Conservation (phyloP, 768 basidiomycete species). For the Trametes gibbosa region DNA sequence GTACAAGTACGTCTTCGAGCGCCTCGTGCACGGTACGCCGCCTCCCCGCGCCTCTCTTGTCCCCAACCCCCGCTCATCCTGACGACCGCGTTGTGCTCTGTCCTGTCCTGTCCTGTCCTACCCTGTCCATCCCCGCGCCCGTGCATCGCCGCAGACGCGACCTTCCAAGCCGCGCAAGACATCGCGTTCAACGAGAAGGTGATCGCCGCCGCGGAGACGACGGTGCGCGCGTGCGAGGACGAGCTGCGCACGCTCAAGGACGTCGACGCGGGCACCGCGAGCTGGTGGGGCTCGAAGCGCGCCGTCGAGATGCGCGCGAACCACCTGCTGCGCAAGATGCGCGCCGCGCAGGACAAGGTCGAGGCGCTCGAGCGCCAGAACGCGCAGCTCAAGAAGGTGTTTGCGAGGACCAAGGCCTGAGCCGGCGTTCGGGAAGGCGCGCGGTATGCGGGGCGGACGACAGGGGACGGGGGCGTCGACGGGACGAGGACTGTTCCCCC, state of each 20-base stretch:
- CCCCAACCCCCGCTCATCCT: too few relatives aligned
- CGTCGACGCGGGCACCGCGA: constrained; percentile 52
- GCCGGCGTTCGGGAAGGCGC: not conserved
- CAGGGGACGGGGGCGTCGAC: not conserved
- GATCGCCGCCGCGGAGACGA: constrained; percentile 53
- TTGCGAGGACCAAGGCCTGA: constrained; percentile 8
- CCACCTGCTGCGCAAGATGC: constrained; percentile 76
- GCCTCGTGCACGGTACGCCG: constrained; percentile 67
- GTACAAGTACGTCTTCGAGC: constrained; percentile 79
- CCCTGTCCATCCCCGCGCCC: too few relatives aligned
- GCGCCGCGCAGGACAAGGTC: constrained; percentile 62
- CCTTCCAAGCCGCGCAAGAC: constrained; percentile 81
- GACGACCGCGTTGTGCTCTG: too few relatives aligned
- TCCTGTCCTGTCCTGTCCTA: too few relatives aligned
- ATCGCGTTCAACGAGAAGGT: constrained; percentile 74
- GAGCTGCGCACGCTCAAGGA: constrained; percentile 70
- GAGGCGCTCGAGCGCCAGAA: constrained; percentile 72
- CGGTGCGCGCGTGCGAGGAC: constrained; percentile 68
- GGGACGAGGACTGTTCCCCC: too few relatives aligned
- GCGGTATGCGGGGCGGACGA: not conserved
- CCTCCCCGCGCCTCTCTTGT: not conserved
- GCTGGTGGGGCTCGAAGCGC: constrained; percentile 42
- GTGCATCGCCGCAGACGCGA: constrained; percentile 68
- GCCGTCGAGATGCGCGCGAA: constrained; percentile 59
- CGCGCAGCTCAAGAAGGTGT: constrained; percentile 52